Evolutionary conservation across 139 green algal species (phyloP), one percentile per base, ranked within the genome.

Genomic region (Micromonas pusilla): DNA sequence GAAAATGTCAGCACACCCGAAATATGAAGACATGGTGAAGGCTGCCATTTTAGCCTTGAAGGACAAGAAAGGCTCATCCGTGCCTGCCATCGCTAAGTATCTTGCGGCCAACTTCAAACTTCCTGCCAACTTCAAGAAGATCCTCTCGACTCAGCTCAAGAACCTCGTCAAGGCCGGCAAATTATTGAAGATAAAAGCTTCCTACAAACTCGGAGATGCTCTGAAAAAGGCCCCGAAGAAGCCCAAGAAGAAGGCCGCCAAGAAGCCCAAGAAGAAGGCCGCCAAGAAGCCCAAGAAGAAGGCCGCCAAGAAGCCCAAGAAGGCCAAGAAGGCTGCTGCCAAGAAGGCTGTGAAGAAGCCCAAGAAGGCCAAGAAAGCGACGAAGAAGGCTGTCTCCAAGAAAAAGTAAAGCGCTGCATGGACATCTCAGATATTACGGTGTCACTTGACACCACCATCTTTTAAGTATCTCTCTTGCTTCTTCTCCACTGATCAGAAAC

Each of bases 31-130:
- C 28, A 90, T 90, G 85, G 75, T 95, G 25, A 82, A 80, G 16
- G 89, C 88, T 65, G 91, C 91, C 34, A 87, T 96, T 73, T 63
- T 81, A 38, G 63, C 76, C 5, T 87, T 96, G 38, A 94, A 96
- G 82, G 91, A 96, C 80, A 83, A 88, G 31, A 86, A 72, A 26
- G 91, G 91, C 63, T 93, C 87, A 25, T 88, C 76, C 38, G 31
- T 84, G 36, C 78, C 76, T 3, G 91, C 91, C 67, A 94, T 96
- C 70, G 87, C 83, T 79, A 96, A 96, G 90, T 87, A 81, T 73
- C 84, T 96, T 38, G 84, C 81, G n/a, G 73, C 75, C 53, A 91
- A 88, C 77, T 87, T 91, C 86, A 84, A 83, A 72, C 37, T 84
- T 25, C 73, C 80, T 5, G 71, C 70, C 45, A 84, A 79, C 73